Evolutionary conservation across 179 eudicot genomes (phyloP).

Genomic region (Drosera spatulata): DNA sequence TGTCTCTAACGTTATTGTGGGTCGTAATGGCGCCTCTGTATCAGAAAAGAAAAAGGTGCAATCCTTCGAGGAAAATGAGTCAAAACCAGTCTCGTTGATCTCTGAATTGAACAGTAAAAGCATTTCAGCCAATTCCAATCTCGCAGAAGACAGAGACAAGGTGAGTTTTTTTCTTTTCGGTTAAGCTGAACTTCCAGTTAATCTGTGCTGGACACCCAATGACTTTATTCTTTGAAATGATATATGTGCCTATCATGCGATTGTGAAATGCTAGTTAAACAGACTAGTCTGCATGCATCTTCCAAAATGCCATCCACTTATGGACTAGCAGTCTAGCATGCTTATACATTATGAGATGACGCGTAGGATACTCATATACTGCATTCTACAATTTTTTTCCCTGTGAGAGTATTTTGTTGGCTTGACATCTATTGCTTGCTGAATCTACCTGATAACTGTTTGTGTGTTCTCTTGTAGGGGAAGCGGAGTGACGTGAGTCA

Average conservation of each 20-base stretch:
- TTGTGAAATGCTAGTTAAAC: too few species aligned
- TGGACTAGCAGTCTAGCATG: too few species aligned
- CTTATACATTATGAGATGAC: too few species aligned
- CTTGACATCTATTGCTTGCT: not conserved
- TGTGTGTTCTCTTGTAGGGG: constrained; percentile 25
- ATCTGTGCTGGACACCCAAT: too few species aligned
- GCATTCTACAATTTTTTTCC: too few species aligned
- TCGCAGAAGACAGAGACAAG: constrained; percentile 32
- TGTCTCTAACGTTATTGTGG: constrained; percentile 4
- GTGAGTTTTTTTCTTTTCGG: constrained; percentile 19
- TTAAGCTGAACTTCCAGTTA: not conserved
- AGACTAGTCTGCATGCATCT: too few species aligned
- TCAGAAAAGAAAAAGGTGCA: constrained; percentile 14
- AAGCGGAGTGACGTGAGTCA: constrained; percentile 49
- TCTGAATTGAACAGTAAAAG: constrained; percentile 14
- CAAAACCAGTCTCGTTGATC: constrained; percentile 15
- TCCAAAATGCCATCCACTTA: too few species aligned
- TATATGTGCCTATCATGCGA: too few species aligned
- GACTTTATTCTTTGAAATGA: too few species aligned
- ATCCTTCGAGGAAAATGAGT: constrained; percentile 11
- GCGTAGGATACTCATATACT: too few species aligned
- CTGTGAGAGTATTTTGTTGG: too few species aligned
- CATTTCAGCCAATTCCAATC: constrained; percentile 11
- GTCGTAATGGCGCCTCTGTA: not conserved
- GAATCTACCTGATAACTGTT: not conserved